A percentile compares a stretch with the other conserved stretches of the same genome.
Evolutionary conservation across 2,329 filamentous ascomycete genomes (phyloP).

Genomic region (Microcyclospora pomicola): DNA sequence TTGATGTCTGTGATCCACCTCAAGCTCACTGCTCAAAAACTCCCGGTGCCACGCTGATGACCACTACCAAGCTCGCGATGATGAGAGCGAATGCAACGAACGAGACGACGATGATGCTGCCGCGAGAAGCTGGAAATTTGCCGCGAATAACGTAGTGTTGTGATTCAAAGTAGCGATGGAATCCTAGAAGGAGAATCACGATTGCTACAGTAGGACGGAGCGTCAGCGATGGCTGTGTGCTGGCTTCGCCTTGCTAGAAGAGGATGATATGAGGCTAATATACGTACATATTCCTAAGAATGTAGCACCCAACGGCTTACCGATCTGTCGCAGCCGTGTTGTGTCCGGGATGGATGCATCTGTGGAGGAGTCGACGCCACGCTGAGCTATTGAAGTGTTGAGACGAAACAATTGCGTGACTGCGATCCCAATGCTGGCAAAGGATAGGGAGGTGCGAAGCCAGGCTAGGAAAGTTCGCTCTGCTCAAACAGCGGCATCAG

Average conservation of each 20-base stretch:
- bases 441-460: slow-evolving; percentile 68
- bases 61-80: slow-evolving; percentile 44
- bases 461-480: slow-evolving; percentile 77
- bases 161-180: slow-evolving; percentile 62
- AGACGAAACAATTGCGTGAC: slow-evolving; percentile 76
- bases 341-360: slow-evolving; percentile 5
- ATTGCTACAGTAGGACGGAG: slow-evolving; percentile 28
- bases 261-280: neutral
- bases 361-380: slow-evolving; percentile 1
- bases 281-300: slow-evolving; percentile 51
- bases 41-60: slow-evolving; percentile 40
- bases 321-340: slow-evolving; percentile 44
- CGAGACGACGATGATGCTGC: slow-evolving; percentile 58
- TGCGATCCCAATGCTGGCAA: slow-evolving; percentile 70
- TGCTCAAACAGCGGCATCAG: slow-evolving; percentile 21
- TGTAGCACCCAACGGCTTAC: slow-evolving; percentile 61
- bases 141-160: slow-evolving; percentile 69
- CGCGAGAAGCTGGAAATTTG: slow-evolving; percentile 66
- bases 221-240: slow-evolving; percentile 23
- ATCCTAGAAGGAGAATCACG: slow-evolving; percentile 60
- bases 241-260: neutral
- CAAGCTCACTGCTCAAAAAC: slow-evolving; percentile 23
- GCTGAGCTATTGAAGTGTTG: slow-evolving; percentile 46
- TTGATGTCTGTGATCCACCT: too few relatives aligned
- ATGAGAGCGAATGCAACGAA: slow-evolving; percentile 48